These are phyloP conservation scores for Pontederia paniculata DNA, from an alignment of 176 grass and related monocot species.

Conservation along the genomic window DNA sequence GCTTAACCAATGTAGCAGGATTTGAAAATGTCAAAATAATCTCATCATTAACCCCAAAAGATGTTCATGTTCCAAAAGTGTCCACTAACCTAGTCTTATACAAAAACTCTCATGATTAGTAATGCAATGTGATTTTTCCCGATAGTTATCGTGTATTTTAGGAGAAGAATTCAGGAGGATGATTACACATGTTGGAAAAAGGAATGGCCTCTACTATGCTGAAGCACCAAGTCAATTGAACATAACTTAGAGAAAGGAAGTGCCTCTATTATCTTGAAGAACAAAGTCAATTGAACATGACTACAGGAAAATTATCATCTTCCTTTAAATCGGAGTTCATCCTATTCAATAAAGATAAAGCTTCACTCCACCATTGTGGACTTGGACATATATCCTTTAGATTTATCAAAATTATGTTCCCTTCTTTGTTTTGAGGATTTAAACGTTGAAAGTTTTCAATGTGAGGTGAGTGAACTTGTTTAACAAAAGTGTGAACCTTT, in stretches of 20 bases:
- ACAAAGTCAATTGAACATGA: too few species aligned
- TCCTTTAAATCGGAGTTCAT: neutral
- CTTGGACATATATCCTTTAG: constrained; percentile 7
- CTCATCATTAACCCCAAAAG: neutral
- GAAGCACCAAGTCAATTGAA: neutral
- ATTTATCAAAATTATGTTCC: neutral
- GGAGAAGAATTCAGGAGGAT: neutral
- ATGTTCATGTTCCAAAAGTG: constrained; percentile 1
- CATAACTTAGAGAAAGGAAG: neutral
- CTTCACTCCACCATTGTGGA: neutral
- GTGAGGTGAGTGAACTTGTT: neutral
- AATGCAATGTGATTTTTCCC: constrained; percentile 1
- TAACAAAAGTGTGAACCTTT: neutral
- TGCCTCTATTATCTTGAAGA: too few species aligned
- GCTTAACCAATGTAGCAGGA: neutral
- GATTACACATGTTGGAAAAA: neutral
- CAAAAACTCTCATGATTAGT: neutral
- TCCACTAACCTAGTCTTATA: neutral
- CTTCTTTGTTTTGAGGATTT: neutral
- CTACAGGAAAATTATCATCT: too few species aligned
- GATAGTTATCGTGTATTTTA: neutral
- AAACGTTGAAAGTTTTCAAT: neutral
- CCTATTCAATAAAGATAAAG: neutral
- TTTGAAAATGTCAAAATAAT: neutral
- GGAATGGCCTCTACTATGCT: neutral